These are phyloP conservation scores for Mortierella sp. DNA, from an alignment of 371 early-diverging fungal genomes.

Conservation along the genomic window DNA sequence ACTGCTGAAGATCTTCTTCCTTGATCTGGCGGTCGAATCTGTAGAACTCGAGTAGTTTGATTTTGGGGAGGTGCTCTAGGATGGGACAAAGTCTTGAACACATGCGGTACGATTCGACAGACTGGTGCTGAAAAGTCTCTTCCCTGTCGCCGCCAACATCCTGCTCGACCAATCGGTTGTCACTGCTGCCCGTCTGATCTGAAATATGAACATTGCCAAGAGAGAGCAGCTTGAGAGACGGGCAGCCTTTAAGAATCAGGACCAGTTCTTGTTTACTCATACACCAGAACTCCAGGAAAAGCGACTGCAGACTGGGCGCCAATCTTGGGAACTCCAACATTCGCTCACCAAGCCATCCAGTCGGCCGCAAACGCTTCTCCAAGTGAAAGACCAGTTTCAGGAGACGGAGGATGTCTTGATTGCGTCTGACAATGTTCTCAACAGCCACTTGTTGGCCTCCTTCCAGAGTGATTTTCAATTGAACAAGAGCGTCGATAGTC, in stretches of 20 bases:
- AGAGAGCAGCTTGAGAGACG: conserved; percentile 22
- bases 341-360: conserved; percentile 11
- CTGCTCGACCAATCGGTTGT: too few relatives aligned
- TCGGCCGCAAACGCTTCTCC: neutral
- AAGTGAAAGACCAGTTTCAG: conserved; percentile 12
- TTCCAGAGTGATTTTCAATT: neutral
- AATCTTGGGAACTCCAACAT: conserved; percentile 24
- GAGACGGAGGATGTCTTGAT: conserved; percentile 21
- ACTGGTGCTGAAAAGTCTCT: conserved; percentile 27
- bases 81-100: conserved; percentile 26
- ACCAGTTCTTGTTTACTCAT: conserved; percentile 20
- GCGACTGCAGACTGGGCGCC: conserved; percentile 14
- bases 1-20: neutral
- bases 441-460: conserved; percentile 7
- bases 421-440: conserved; percentile 23
- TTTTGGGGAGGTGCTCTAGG: conserved; percentile 34
- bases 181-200: neutral
- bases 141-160: neutral
- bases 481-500: conserved; percentile 12
- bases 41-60: conserved; percentile 37
- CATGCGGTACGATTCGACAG: conserved; percentile 33
- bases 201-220: conserved; percentile 13
- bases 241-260: conserved; percentile 35
- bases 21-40: conserved; percentile 32
- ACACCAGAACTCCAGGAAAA: conserved; percentile 32